Evolutionary conservation across 1,139 yeast genomes (phyloP), one percentile per base, ranked within the genome.

Genomic region (Geotrichum carabidarum): DNA sequence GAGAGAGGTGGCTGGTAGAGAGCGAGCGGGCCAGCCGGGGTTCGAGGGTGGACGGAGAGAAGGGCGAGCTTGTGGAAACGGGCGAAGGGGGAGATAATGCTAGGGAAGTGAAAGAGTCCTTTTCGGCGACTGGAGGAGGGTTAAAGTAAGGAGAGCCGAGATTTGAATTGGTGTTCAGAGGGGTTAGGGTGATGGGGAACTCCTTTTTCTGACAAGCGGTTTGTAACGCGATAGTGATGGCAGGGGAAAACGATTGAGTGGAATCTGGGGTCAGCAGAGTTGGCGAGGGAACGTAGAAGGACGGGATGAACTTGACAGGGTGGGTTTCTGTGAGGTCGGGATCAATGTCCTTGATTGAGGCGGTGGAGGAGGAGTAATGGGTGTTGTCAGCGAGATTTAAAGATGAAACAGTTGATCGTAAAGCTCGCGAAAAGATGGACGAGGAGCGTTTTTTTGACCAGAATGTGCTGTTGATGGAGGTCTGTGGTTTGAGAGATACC

Each of bases 41-140:
- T 18, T 8, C 17, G 14, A 18, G 30, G 47, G 48, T 15, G 12
- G 36, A 41, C 31, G 48, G 18, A 5, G 41, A 32, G 22, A 40
- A 14, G 9, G 32, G 27, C 9, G 36, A 43, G 12, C 34, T 15
- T 15, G 48, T n/a, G 36, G 40, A 27, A 8, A 50, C 44, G 27
- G 56, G 55, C 11, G 51, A 44, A 17, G 54, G 36, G 11, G 58
- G 49, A 31, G 49, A 42, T 11, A 22, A 22, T 22, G 27, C 27
- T 3, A 22, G 27, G 27, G 27, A 22, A 22, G 27, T 22, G 27
- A 22, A 22, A 22, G 27, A 22, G 27, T 22, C 4, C 27, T 22
- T 22, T 22, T 22, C 27, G 3, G 27, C 17, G 15, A 27, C 9
- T 14, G 51, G 35, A n/a, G 48, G 18, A 27, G 32, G 46, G 31